These are phyloP conservation scores for Aspergillus glaucus DNA, from an alignment of 2,329 filamentous ascomycete species.

Conservation along the genomic window DNA sequence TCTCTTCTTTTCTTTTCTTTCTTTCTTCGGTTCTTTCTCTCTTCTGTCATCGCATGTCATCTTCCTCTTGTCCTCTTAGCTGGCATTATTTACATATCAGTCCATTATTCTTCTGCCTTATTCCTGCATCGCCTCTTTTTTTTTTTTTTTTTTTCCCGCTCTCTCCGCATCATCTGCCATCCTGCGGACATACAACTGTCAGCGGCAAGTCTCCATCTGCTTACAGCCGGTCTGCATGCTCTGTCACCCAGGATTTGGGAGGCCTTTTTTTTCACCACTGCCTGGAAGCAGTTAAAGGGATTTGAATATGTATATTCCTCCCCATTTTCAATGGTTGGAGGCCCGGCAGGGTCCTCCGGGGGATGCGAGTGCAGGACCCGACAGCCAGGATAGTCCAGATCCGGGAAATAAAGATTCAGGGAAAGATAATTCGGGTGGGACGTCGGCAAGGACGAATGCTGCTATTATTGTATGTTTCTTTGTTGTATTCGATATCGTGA, in stretches of 20 bases:
- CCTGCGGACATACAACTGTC: not conserved
- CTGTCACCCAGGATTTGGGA: not conserved
- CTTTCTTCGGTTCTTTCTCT: not conserved
- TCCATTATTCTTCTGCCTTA: not conserved
- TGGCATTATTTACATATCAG: not conserved
- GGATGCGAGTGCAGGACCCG: not conserved
- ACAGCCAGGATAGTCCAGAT: not conserved
- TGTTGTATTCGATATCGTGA: not conserved
- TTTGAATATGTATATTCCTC: slow-evolving; percentile 15
- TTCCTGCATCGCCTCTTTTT: not conserved
- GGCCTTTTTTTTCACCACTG: slow-evolving; percentile 5
- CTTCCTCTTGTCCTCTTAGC: not conserved
- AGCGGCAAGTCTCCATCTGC: no score
- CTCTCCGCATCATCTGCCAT: not conserved
- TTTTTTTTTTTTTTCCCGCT: not conserved
- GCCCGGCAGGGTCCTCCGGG: slow-evolving; percentile 9
- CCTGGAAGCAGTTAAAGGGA: slow-evolving; percentile 1
- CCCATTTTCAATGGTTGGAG: slow-evolving; percentile 11
- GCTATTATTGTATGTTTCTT: slow-evolving; percentile 26
- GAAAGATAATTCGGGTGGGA: slow-evolving; percentile 1
- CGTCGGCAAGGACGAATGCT: slow-evolving; percentile 14
- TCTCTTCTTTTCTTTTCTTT: not conserved
- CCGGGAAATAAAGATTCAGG: not conserved
- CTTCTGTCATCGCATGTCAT: not conserved
- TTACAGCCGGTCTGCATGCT: slow-evolving; percentile 5